Conservation (phyloP, 2,329 filamentous ascomycete species). For the Cladorrhinum sp. region DNA sequence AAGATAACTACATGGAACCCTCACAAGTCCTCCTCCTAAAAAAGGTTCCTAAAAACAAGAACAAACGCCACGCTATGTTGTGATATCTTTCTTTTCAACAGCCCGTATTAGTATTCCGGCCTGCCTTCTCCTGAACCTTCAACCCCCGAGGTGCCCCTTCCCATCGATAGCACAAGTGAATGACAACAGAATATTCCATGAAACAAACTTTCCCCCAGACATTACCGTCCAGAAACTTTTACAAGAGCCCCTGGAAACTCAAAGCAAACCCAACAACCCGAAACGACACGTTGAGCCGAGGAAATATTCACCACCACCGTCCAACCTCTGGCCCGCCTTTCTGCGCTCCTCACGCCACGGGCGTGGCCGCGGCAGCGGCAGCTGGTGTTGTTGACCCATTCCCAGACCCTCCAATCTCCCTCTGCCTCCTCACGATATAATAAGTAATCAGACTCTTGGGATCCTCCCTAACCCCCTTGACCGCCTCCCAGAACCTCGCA, state of each 20-base stretch:
- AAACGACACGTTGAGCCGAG: neutral
- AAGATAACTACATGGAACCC: no score
- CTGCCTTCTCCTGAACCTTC: no score
- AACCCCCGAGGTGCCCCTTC: neutral
- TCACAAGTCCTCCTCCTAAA: no score
- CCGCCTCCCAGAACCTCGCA: slow-evolving; percentile 62
- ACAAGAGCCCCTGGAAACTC: neutral
- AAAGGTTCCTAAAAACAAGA: neutral
- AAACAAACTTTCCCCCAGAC: no score
- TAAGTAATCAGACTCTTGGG: slow-evolving; percentile 76
- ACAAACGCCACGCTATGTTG: neutral
- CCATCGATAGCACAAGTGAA: no score
- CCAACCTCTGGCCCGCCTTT: neutral
- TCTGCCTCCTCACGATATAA: slow-evolving; percentile 70
- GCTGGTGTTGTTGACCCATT: neutral
- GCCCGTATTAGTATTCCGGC: neutral
- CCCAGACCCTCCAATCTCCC: slow-evolving; percentile 40
- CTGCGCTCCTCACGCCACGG: neutral
- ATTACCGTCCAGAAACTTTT: no score
- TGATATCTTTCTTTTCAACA: neutral
- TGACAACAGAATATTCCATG: no score
- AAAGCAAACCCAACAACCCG: neutral
- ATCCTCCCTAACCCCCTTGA: slow-evolving; percentile 65
- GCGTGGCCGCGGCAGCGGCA: neutral
- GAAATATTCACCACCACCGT: neutral